These are phyloP conservation scores for Colletotrichum magnum DNA, from an alignment of 2,329 filamentous ascomycete species.

Conservation along the genomic window DNA sequence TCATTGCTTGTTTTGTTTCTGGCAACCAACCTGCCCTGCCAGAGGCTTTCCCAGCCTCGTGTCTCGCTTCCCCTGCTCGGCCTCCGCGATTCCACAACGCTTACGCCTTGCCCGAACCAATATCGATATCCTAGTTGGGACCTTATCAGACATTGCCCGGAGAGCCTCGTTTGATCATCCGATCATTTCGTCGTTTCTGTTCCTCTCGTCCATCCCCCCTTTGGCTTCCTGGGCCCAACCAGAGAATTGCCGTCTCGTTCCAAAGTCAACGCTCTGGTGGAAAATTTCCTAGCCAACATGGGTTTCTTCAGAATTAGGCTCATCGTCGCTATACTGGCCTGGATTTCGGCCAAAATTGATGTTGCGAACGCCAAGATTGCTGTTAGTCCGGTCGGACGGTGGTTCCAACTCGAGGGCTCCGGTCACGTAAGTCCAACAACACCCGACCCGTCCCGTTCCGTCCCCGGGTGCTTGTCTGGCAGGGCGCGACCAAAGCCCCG, in stretches of 20 bases:
- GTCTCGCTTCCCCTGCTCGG: background rate
- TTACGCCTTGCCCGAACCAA: no score
- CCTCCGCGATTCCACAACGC: no score
- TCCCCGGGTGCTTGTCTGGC: background rate
- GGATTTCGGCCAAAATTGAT: constrained; percentile 53
- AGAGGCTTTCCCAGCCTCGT: background rate
- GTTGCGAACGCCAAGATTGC: constrained; percentile 72
- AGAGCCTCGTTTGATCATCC: no score
- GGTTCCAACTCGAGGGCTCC: constrained; percentile 85
- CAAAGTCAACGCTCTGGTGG: background rate
- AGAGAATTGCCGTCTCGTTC: background rate
- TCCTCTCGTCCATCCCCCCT: background rate
- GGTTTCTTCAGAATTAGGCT: constrained; percentile 39
- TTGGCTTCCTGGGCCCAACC: background rate
- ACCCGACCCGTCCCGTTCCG: background rate
- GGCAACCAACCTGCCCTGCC: background rate
- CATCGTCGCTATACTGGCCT: constrained; percentile 42
- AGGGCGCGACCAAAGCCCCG: no score
- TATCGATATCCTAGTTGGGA: no score
- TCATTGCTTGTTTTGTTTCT: background rate
- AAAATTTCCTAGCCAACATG: constrained; percentile 51
- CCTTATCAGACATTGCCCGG: no score
- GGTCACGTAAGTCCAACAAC: constrained; percentile 76
- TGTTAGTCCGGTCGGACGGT: constrained; percentile 74
- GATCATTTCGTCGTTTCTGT: background rate